Conservation (phyloP, 1,139 yeast genomes). For the Hyphopichia fennica region DNA sequence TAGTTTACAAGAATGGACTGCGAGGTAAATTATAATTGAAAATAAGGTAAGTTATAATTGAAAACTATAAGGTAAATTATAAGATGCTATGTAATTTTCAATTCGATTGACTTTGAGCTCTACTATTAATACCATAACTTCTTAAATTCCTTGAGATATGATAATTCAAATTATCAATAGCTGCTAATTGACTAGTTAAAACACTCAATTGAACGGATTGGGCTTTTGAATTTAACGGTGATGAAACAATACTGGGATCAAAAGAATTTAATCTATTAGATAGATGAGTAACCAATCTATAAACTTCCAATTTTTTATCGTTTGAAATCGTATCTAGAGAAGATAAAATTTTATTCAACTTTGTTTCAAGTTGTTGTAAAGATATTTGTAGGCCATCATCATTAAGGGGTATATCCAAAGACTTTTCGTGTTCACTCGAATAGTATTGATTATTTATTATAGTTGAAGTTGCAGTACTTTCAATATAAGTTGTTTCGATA, state of each 20-base stretch:
- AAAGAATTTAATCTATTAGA: constrained; percentile 21
- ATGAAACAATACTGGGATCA: neutral
- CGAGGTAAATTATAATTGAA: too few relatives aligned
- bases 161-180: constrained; percentile 22
- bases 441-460: constrained; percentile 25
- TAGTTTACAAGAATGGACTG: too few relatives aligned
- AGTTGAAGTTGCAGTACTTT: constrained; percentile 27
- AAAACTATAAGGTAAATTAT: too few relatives aligned
- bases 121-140: constrained; percentile 6
- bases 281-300: constrained; percentile 25
- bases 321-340: neutral
- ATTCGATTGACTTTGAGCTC: neutral
- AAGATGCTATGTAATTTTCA: neutral
- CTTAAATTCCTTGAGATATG: constrained; percentile 18
- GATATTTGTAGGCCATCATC: constrained; percentile 5
- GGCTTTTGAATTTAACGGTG: neutral
- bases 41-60: too few relatives aligned
- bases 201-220: constrained; percentile 27
- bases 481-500: constrained; percentile 22
- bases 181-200: constrained; percentile 27
- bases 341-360: neutral
- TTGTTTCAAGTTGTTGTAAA: constrained; percentile 1
- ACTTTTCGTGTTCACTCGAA: constrained; percentile 1
- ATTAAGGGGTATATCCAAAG: neutral
- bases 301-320: constrained; percentile 12